phyloP scores from a whole-genome alignment of 768 basidiomycete species.

The Tulasnella sp. region DNA sequence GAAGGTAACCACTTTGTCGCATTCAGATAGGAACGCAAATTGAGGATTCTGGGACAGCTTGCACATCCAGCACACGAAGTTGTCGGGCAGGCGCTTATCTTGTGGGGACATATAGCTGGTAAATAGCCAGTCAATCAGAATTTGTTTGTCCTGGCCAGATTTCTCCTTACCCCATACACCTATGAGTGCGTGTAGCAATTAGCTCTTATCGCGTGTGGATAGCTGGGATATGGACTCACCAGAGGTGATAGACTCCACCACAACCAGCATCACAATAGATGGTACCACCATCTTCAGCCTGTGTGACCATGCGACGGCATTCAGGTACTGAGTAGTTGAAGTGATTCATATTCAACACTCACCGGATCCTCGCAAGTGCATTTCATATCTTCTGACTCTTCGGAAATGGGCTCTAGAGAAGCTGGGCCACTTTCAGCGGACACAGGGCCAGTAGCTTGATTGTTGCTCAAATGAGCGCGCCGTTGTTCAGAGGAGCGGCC shows the following conservation, averaged over 20 bases:
- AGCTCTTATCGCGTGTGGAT: too few relatives aligned
- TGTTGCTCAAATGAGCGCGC: too few relatives aligned
- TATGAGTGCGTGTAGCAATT: neutral
- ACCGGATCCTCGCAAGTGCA: conserved; percentile 10
- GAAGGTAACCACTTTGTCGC: neutral
- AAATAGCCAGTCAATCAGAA: too few relatives aligned
- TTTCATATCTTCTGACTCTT: neutral
- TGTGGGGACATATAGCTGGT: conserved; percentile 5
- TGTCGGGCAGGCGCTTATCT: neutral
- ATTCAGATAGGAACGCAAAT: neutral
- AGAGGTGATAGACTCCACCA: conserved; percentile 5
- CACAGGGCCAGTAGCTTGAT: too few relatives aligned
- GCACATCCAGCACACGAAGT: conserved; percentile 7
- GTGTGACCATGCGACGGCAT: neutral
- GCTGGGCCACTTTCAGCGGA: neutral
- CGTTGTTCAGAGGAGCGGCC: neutral
- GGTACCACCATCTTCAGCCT: neutral
- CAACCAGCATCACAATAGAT: conserved; percentile 3
- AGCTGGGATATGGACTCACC: too few relatives aligned
- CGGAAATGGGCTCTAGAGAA: neutral
- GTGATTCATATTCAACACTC: neutral
- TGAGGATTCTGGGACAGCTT: neutral
- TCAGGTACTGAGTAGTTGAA: neutral
- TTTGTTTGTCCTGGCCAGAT: too few relatives aligned
- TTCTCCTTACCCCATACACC: conserved; percentile 15